phyloP scores from a whole-genome alignment of 768 basidiomycete genomes.

The Mycena epipterygia region DNA sequence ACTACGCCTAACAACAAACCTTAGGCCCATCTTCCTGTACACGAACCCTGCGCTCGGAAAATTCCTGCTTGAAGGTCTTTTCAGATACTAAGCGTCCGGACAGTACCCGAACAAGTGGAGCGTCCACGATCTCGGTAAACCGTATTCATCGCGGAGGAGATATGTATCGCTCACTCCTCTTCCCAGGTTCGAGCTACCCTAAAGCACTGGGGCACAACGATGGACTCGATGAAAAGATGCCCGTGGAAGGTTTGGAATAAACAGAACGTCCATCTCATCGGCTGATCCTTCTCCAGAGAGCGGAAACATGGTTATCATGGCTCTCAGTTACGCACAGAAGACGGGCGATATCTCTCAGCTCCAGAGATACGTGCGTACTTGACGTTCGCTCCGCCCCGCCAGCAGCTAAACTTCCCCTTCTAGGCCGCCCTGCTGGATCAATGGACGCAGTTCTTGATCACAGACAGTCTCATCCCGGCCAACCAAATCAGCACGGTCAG shows the following conservation, averaged over 20 bases:
- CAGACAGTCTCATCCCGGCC: conserved; percentile 61
- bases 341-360: conserved; percentile 65
- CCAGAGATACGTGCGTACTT: conserved; percentile 52
- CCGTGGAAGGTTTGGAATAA: conserved; percentile 57
- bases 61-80: conserved; percentile 71
- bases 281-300: conserved; percentile 58
- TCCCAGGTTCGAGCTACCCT: conserved; percentile 55
- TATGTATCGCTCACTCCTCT: not conserved
- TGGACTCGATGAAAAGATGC: conserved; percentile 67
- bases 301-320: conserved; percentile 82
- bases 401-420: not conserved
- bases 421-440: conserved; percentile 65
- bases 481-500: conserved; percentile 21
- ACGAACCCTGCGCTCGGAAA: conserved; percentile 68
- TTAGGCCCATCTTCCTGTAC: conserved; percentile 66
- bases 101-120: conserved; percentile 77
- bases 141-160: not conserved
- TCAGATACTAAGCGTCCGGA: conserved; percentile 76
- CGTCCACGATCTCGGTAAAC: conserved; percentile 70
- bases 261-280: not conserved
- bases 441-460: conserved; percentile 74
- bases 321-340: conserved; percentile 70
- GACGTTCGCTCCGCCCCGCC: not conserved
- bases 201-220: conserved; percentile 62
- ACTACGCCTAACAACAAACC: conserved; percentile 35